phyloP scores from a whole-genome alignment of 345 rosid genomes.

The Mangifera indica region DNA sequence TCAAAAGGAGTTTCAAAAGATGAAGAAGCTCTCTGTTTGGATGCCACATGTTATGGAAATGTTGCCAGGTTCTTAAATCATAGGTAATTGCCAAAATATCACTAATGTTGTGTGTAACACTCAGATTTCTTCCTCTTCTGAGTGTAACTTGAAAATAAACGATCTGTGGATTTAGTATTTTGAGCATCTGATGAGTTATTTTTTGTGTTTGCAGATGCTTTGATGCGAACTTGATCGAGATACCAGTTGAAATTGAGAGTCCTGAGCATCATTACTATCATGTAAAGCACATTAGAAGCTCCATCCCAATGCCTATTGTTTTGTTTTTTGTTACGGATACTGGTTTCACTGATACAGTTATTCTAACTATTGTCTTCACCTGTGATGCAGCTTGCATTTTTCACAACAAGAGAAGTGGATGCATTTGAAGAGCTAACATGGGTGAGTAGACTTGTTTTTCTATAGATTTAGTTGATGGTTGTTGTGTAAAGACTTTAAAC shows the following conservation, averaged over 20 bases:
- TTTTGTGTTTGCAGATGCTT: constrained; percentile 48
- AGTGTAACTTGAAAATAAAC: too few relatives aligned
- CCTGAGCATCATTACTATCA: constrained; percentile 78
- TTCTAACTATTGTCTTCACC: constrained; percentile 13
- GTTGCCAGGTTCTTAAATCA: constrained; percentile 88
- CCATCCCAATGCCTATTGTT: neutral
- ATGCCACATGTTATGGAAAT: constrained; percentile 70
- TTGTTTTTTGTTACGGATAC: constrained; percentile 1
- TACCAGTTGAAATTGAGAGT: constrained; percentile 82
- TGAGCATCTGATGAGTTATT: neutral
- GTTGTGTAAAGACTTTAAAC: neutral
- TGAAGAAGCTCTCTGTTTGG: constrained; percentile 80
- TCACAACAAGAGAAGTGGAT: constrained; percentile 62
- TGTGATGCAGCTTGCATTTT: constrained; percentile 66
- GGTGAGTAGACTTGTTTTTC: constrained; percentile 50
- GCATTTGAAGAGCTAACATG: constrained; percentile 86
- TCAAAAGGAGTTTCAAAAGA: constrained; percentile 47
- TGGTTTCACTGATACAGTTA: neutral
- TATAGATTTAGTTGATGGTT: neutral
- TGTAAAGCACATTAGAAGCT: constrained; percentile 36
- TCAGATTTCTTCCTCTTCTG: neutral
- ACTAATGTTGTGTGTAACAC: neutral
- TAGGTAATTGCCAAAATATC: constrained; percentile 42
- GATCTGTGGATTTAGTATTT: neutral
- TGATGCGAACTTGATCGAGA: constrained; percentile 83